phyloP scores from a whole-genome alignment of 768 basidiomycete genomes.

The Podaxis carcinomalis region DNA sequence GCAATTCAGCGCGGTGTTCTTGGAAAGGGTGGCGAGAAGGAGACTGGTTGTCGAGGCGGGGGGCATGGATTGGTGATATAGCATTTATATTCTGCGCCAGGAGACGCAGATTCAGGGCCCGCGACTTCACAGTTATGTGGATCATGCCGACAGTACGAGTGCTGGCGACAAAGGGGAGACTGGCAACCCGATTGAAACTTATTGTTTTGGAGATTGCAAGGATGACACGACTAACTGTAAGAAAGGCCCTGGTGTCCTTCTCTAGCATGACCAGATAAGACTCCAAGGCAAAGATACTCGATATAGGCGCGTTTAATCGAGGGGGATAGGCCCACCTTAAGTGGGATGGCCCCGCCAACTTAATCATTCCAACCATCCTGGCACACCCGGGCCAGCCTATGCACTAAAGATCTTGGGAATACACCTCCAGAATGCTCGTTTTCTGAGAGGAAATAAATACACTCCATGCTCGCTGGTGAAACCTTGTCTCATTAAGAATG shows the following conservation, averaged over 20 bases:
- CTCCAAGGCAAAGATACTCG: background rate
- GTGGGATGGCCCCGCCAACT: no score
- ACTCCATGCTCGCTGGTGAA: conserved; percentile 9
- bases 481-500: conserved; percentile 13
- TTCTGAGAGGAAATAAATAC: conserved; percentile 5
- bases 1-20: conserved; percentile 22
- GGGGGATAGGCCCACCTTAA: background rate
- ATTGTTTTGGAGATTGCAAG: conserved; percentile 15
- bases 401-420: conserved; percentile 21
- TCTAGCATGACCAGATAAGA: conserved; percentile 20
- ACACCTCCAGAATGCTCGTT: conserved; percentile 14
- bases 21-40: conserved; percentile 34
- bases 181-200: conserved; percentile 14
- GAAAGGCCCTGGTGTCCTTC: conserved; percentile 23
- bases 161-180: conserved; percentile 6
- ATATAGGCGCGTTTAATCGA: background rate
- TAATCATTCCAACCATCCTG: no score
- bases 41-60: conserved; percentile 8
- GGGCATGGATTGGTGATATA: conserved; percentile 22
- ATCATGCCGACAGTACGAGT: conserved; percentile 4
- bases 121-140: conserved; percentile 13
- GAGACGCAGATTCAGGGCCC: conserved; percentile 26
- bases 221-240: conserved; percentile 23
- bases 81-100: conserved; percentile 27
- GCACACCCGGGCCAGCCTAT: conserved; percentile 15